These are phyloP conservation scores for Triangularia verruculosa DNA, from an alignment of 2,329 filamentous ascomycete genomes.

Conservation along the genomic window DNA sequence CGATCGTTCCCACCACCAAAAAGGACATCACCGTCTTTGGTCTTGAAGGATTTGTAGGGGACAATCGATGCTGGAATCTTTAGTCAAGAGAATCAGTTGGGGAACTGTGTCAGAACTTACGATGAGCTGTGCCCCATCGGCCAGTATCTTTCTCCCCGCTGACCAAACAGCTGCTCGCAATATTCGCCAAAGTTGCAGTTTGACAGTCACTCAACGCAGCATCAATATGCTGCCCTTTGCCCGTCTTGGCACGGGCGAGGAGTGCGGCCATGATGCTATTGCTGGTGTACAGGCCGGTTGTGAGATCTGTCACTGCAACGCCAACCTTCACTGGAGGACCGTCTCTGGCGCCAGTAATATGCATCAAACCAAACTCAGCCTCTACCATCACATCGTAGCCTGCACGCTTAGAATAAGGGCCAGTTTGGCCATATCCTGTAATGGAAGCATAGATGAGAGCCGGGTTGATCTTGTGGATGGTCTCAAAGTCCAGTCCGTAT, in stretches of 20 bases:
- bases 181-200: conserved; percentile 89
- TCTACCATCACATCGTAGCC: conserved; percentile 99
- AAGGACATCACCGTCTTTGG: conserved; percentile 67
- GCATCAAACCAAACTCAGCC: conserved; percentile 97
- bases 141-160: conserved; percentile 84
- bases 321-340: conserved; percentile 95
- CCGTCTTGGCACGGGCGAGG: conserved; percentile 68
- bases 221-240: conserved; percentile 88
- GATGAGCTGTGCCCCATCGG: conserved; percentile 94
- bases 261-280: conserved; percentile 95
- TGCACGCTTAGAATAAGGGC: conserved; percentile 80
- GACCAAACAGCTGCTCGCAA: conserved; percentile 87
- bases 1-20: conserved; percentile 71
- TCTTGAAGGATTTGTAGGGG: conserved; percentile 83
- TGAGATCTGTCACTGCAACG: conserved; percentile 93
- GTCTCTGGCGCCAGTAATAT: conserved; percentile 87
- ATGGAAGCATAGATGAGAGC: conserved; percentile 90
- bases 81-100: neutral
- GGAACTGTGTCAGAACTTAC: conserved; percentile 44
- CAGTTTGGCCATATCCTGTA: conserved; percentile 94
- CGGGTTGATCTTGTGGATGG: conserved; percentile 77
- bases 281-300: conserved; percentile 89
- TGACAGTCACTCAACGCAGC: conserved; percentile 91
- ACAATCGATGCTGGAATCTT: conserved; percentile 81
- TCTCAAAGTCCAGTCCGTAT: conserved; percentile 86